Conservation (phyloP, 2,329 filamentous ascomycete species). For the Neopestalotiopsis sp. region DNA sequence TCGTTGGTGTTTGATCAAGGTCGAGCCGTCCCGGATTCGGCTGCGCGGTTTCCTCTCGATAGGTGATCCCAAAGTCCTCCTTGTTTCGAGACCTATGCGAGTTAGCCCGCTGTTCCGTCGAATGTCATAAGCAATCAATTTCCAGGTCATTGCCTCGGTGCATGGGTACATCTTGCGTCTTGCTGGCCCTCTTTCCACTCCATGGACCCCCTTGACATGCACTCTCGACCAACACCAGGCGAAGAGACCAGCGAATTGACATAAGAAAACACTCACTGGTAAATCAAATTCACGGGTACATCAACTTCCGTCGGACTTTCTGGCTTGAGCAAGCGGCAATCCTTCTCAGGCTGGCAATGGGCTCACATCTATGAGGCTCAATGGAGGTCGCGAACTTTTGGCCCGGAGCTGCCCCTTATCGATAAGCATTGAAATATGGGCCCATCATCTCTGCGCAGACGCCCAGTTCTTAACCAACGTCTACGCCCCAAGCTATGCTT, state of each 20-base stretch:
- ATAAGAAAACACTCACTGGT: background rate
- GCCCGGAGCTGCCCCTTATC: slow-evolving; percentile 2
- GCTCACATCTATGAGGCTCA: background rate
- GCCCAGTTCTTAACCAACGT: background rate
- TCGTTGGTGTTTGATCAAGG: background rate
- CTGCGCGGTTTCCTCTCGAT: no score
- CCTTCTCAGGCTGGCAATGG: background rate
- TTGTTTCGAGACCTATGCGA: no score
- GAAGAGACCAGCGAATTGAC: background rate
- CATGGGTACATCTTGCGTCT: no score
- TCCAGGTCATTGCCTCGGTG: no score
- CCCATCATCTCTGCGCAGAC: background rate
- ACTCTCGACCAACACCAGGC: background rate
- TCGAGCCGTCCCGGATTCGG: no score
- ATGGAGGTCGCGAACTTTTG: slow-evolving; percentile 17
- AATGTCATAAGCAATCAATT: no score
- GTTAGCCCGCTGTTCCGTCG: no score
- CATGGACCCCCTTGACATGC: no score
- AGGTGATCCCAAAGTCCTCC: no score
- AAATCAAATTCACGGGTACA: background rate
- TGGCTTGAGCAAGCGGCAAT: background rate
- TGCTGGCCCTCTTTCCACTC: no score
- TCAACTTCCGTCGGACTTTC: slow-evolving; percentile 3
- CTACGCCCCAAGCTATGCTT: background rate
- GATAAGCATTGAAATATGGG: background rate